These are phyloP conservation scores for Diutina scorzettiae DNA, from an alignment of 1,139 yeast species.

Conservation along the genomic window DNA sequence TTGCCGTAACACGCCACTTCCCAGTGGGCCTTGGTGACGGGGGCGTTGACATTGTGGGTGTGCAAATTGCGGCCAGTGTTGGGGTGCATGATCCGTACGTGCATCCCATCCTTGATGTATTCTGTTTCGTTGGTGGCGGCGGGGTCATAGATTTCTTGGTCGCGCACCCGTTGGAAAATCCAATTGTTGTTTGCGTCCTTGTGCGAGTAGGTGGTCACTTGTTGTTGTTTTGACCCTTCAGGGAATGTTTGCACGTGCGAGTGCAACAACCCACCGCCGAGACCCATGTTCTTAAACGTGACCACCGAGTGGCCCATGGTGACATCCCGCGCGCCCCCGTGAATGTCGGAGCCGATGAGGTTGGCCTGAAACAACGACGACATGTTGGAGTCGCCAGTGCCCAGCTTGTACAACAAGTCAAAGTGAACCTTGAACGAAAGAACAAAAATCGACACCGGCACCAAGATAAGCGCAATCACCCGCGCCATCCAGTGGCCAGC, in stretches of 20 bases:
- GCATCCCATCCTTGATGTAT: slow-evolving; percentile 59
- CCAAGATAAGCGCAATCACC: slow-evolving; percentile 42
- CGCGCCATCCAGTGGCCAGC: slow-evolving; percentile 56
- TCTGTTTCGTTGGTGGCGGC: slow-evolving; percentile 41
- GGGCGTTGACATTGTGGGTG: slow-evolving; percentile 75
- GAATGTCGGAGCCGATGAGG: slow-evolving; percentile 66
- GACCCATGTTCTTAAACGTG: slow-evolving; percentile 82
- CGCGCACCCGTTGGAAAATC: slow-evolving; percentile 70
- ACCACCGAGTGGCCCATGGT: slow-evolving; percentile 66
- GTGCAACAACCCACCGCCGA: slow-evolving; percentile 86
- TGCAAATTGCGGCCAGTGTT: slow-evolving; percentile 84
- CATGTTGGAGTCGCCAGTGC: slow-evolving; percentile 97
- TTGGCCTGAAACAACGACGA: slow-evolving; percentile 94
- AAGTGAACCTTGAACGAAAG: slow-evolving; percentile 64
- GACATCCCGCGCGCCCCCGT: slow-evolving; percentile 82
- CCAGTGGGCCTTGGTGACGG: slow-evolving; percentile 52
- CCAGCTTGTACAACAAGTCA: slow-evolving; percentile 57
- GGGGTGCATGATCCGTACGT: slow-evolving; percentile 68
- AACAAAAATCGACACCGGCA: slow-evolving; percentile 54
- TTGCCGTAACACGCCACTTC: slow-evolving; percentile 96
- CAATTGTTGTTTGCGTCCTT: slow-evolving; percentile 89
- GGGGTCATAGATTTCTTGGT: slow-evolving; percentile 32
- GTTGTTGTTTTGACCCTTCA: slow-evolving; percentile 93
- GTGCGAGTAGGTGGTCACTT: slow-evolving; percentile 88
- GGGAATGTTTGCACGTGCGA: slow-evolving; percentile 92